Evolutionary conservation across 305 asterid genomes (phyloP), one percentile per base, ranked within the genome.

Genomic region (Rubia occidens): DNA sequence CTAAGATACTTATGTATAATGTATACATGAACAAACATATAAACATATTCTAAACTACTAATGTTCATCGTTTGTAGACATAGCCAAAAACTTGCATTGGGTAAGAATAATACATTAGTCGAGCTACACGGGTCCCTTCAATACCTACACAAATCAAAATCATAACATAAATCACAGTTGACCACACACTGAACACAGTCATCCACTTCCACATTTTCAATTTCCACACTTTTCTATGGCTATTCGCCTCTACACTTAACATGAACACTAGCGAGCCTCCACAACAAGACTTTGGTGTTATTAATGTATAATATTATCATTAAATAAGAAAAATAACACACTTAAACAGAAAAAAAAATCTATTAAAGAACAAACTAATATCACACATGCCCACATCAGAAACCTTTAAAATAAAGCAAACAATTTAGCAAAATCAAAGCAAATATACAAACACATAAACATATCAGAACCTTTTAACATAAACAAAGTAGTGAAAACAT

Each of bases 1-100:
- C 2, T 29, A 29, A 29, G 2, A 1, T 29, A 29, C 32, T 29
- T 1, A 29, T 29, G 32, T 29, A 29, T 29, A 29, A 29, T 29
- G 32, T 29, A 29, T 29, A 29, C 32, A 29, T 29, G 32, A 29
- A 29, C 32, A 29, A 29, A 29, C 2, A 29, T 29, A 29, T 29
- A 29, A 29, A 29, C 32, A 29, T 29, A 29, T 29, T 29, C 32
- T 29, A 29, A 29, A 29, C 32, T 1, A 29, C 32, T 29, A 29
- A 29, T 29, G 32, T 29, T 89, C 86, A 29, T 62, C 81, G 17
- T 81, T 78, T 54, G 91, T 81, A 73, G 95, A 88, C 87, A 82
- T 83, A 92, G 74, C 98, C 97, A 84, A 88, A 89, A 67, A 92
- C 97, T 83, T 88, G 95, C 96, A 89, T 87, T 1, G 96, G 85